These are phyloP conservation scores for Acacia confusa DNA, from an alignment of 306 rosid genomes.

Conservation along the genomic window DNA sequence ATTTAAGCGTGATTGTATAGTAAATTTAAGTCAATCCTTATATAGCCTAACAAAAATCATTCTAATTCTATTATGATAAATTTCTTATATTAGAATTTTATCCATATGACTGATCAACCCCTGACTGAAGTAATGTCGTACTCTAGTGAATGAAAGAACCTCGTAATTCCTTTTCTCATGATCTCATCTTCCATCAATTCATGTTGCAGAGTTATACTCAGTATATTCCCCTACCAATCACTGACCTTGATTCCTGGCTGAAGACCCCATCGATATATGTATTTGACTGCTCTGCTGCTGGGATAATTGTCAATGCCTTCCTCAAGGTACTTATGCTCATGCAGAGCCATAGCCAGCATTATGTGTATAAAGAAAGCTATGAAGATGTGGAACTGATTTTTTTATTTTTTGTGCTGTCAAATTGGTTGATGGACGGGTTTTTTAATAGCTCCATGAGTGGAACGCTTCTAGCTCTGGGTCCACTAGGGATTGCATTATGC, in stretches of 20 bases:
- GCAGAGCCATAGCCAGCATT: conserved; percentile 26
- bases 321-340: conserved; percentile 53
- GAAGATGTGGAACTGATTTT: conserved; percentile 25
- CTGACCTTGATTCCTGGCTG: conserved; percentile 96
- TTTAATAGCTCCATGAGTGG: conserved; percentile 78
- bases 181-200: background rate
- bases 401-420: conserved; percentile 22
- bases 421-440: conserved; percentile 16
- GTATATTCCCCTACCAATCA: conserved; percentile 87
- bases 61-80: conserved; percentile 14
- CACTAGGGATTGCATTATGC: conserved; percentile 91
- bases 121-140: background rate
- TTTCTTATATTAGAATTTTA: background rate
- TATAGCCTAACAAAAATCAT: background rate
- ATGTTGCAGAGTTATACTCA: conserved; percentile 92
- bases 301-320: conserved; percentile 82
- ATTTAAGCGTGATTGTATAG: background rate
- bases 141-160: background rate
- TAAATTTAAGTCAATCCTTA: conserved; percentile 1
- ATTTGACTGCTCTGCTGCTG: conserved; percentile 98
- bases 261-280: conserved; percentile 98
- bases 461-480: conserved; percentile 71
- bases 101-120: background rate
- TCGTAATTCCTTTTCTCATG: conserved; percentile 15
- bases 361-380: background rate